Conservation (phyloP, 208 protist species). For the Leishmania major region DNA sequence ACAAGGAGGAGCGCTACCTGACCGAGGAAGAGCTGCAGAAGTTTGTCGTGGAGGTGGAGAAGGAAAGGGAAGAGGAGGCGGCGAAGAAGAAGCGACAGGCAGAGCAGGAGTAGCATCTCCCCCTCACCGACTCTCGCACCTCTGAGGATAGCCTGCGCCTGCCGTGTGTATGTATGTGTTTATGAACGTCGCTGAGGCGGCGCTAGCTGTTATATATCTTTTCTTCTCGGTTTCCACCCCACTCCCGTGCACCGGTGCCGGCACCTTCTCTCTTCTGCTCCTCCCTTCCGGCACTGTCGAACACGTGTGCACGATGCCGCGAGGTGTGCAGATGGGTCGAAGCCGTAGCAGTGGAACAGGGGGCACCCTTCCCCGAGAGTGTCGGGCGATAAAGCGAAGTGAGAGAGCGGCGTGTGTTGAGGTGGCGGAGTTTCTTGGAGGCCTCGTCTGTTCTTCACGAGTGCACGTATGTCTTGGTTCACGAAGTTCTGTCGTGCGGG, state of each 20-base stretch:
- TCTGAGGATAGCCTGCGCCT: neutral
- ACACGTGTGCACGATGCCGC: neutral
- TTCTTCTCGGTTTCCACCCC: neutral
- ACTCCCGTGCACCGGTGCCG: neutral
- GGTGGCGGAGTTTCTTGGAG: neutral
- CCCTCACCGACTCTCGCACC: neutral
- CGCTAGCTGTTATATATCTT: neutral
- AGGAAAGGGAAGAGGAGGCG: conserved; percentile 89
- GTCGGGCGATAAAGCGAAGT: neutral
- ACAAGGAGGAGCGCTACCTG: conserved; percentile 67
- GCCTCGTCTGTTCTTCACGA: neutral
- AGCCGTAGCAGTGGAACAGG: neutral
- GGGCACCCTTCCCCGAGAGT: neutral
- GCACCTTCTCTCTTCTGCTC: neutral
- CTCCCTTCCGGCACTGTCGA: neutral
- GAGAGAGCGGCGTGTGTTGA: neutral
- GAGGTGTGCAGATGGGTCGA: neutral
- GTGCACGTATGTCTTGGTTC: neutral
- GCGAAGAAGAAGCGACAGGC: conserved; percentile 77
- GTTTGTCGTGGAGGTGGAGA: conserved; percentile 83
- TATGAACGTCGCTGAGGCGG: neutral
- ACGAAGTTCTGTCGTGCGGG: neutral
- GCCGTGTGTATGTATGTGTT: neutral
- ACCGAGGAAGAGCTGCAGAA: conserved; percentile 79
- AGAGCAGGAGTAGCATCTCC: conserved; percentile 70